phyloP scores from a whole-genome alignment of 2,329 filamentous ascomycete species.

The Penicillium sp. region DNA sequence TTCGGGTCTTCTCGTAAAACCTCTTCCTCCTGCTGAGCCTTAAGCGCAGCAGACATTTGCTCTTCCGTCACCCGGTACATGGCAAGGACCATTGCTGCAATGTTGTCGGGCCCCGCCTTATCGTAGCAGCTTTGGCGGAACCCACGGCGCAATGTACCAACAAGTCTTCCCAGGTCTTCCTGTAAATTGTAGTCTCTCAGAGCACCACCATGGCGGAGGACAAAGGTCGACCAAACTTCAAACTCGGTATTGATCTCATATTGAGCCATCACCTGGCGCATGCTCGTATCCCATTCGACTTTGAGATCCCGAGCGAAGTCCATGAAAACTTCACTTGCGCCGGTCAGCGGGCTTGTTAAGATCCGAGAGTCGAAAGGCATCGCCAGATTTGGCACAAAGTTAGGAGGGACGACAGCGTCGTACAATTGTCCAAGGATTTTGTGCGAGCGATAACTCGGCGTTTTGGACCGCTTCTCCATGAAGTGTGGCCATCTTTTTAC shows the following conservation, averaged over 20 bases:
- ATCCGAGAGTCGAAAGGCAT: constrained; percentile 76
- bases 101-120: constrained; percentile 58
- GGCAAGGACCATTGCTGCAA: constrained; percentile 76
- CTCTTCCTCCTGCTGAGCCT: constrained; percentile 45
- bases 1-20: constrained; percentile 3
- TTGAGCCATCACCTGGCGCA: constrained; percentile 81
- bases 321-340: constrained; percentile 57
- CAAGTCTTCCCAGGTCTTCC: constrained; percentile 75
- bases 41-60: constrained; percentile 63
- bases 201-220: constrained; percentile 71
- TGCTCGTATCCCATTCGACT: constrained; percentile 70
- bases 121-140: constrained; percentile 69
- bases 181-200: constrained; percentile 81
- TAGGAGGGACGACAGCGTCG: constrained; percentile 68
- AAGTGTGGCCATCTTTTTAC: constrained; percentile 78
- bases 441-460: constrained; percentile 61
- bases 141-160: constrained; percentile 64
- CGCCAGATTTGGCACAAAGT: constrained; percentile 73
- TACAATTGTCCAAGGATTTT: constrained; percentile 81
- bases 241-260: constrained; percentile 84
- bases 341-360: constrained; percentile 56
- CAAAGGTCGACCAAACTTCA: constrained; percentile 86
- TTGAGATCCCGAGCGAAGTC: constrained; percentile 68
- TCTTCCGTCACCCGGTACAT: constrained; percentile 84
- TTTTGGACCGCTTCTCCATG: constrained; percentile 67